phyloP scores from a whole-genome alignment of 164 flowering plant species.

The Euptelea pleiosperma region DNA sequence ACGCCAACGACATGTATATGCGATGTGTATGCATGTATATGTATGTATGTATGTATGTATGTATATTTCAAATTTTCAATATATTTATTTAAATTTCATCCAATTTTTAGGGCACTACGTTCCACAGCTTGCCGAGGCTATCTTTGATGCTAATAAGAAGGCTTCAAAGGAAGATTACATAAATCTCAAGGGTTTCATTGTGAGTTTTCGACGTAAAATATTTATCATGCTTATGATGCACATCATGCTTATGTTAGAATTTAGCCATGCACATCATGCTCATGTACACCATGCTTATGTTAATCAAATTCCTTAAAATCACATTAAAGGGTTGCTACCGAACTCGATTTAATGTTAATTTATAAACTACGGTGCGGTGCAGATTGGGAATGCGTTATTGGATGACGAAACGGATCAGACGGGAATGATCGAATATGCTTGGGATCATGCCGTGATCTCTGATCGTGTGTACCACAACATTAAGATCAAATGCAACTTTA shows the following conservation, averaged over 20 bases:
- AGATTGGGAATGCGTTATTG: slow-evolving; percentile 76
- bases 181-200: slow-evolving; percentile 74
- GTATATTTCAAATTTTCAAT: no score
- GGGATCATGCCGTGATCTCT: slow-evolving; percentile 80
- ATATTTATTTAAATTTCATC: background rate
- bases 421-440: slow-evolving; percentile 76
- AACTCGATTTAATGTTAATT: no score
- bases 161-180: slow-evolving; percentile 32
- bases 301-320: no score
- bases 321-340: no score
- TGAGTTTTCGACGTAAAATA: no score
- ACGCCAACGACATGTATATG: no score
- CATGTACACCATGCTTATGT: no score
- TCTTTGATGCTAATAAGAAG: slow-evolving; percentile 50
- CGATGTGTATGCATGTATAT: no score
- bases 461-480: slow-evolving; percentile 40
- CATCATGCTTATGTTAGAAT: no score
- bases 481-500: slow-evolving; percentile 51
- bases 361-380: slow-evolving; percentile 11
- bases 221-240: no score
- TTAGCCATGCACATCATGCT: no score
- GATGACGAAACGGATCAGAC: slow-evolving; percentile 60
- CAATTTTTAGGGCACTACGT: slow-evolving; percentile 50
- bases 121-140: slow-evolving; percentile 67
- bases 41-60: no score